Base-by-base conservation (phyloP, 768 basidiomycete species). In the Lyophyllum decastes region DNA sequence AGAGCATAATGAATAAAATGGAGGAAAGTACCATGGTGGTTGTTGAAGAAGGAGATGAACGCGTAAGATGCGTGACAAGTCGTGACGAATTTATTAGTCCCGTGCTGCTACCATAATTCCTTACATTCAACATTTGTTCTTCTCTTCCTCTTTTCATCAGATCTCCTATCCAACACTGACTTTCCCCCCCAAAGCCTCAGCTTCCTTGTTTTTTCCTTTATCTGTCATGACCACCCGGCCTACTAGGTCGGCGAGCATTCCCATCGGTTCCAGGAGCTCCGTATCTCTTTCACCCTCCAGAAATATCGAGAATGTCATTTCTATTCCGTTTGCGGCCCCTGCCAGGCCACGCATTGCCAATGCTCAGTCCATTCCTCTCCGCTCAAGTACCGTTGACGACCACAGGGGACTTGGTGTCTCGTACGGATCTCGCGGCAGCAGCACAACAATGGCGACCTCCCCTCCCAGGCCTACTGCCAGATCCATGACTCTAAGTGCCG, bases 211-310 rank as follows among this genome's bases (percentile, higher is more conserved):
- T 10, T 24, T 38, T 55, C 17, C 49, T 55, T 52, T 51, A 38
- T 40, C 54, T 25, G 55, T 53, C 60, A 85, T 83, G 80, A 75
- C 79, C 30, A 70, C 72, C 14, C 75, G 87, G 56, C 81, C 82
- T 43, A 75, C 83, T 12, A 82, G 88, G 67, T 84, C 87, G 0
- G 77, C 87, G 22, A 89, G 82, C 66, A 87, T 90, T 66, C 86
- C 88, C 40, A 83, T 88, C 21, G 61, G 61, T 56, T 84, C 84
- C n/a, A 77, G 81, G 52, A 78, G 70, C 58, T 67, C 76, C 22
- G 70, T 76, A 30, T 72, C 79, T 21, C 73, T 75, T 6, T 76
- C 81, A 5, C 76, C 83, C 38, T 70, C 79, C 62, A 79, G 86
- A 57, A 84, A 84, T 59, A 82, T 90, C 54, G 89, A 89, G 67